Base-by-base conservation (phyloP, 129 eudicot genomes). In the Escallonia rubra region DNA sequence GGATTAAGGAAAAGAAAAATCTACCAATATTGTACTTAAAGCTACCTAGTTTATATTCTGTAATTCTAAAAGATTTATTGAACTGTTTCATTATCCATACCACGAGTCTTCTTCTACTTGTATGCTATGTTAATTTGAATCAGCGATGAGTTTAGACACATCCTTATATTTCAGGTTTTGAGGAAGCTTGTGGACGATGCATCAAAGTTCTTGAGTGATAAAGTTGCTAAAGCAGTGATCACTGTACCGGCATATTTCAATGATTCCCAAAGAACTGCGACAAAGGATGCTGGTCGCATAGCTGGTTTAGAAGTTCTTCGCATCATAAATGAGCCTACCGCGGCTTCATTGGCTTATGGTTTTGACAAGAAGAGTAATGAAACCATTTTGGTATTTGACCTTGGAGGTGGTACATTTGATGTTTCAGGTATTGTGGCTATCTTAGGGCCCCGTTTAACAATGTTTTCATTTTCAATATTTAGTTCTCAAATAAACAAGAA, bases 331-430 rank as follows among this genome's bases (percentile, higher is more conserved):
- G 97, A 90, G 48, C 97, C 97, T 38, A 90, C 97, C n/a, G 95
- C 97, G 53, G 97, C 97, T 78, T 87, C 97, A 10, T 72, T 90
- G 80, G 97, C 97, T 12, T 90, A 90, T 69, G 97, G 97, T 57
- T 87, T 90, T 48, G 97, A 90, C 63, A 90, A 87, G 87, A 87
- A 87, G 69, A 85, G 41, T 60, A 90, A 90, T 56, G 95, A 87
- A 72, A 90, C 95, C 23, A 87, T 90, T 61, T 71, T 87, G 7
- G 97, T 90, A 9, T 90, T 87, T 59, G 97, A 90, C 76, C 91
- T 90, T 58, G 97, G 97, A 67, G 97, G 97, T 72, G 97, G 95
- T 43, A 90, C 97, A 16, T 90, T 90, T 72, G 97, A 90, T 80
- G 92, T 90, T 13, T 90, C 97, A 78, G 97, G 97, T 90, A 81